Percentiles rank a stretch among this genome's conserved stretches.
phyloP scores from a whole-genome alignment of 1,139 yeast genomes.

The Taiozyma sp. region DNA sequence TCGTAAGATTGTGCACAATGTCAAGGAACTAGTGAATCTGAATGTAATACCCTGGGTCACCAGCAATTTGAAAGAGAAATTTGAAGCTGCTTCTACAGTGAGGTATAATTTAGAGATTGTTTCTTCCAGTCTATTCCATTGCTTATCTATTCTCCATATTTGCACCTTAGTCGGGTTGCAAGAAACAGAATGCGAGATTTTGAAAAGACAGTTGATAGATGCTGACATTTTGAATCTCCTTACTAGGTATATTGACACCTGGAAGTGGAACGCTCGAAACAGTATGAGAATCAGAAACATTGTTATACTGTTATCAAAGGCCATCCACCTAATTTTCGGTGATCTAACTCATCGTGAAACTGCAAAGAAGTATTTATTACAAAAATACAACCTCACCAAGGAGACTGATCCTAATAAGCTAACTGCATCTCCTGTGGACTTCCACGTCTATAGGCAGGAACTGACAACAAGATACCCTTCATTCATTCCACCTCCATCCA shows the following conservation, averaged over 20 bases:
- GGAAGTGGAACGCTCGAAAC: slow-evolving; percentile 54
- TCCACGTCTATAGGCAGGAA: slow-evolving; percentile 74
- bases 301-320: slow-evolving; percentile 52
- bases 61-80: slow-evolving; percentile 3
- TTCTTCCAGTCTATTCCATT: slow-evolving; percentile 30
- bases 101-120: slow-evolving; percentile 3
- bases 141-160: slow-evolving; percentile 54
- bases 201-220: slow-evolving; percentile 23
- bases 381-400: slow-evolving; percentile 38
- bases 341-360: slow-evolving; percentile 36
- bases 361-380: slow-evolving; percentile 47
- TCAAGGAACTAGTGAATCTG: slow-evolving; percentile 5
- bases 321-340: slow-evolving; percentile 65
- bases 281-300: slow-evolving; percentile 48
- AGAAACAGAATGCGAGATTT: slow-evolving; percentile 13
- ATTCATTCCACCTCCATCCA: slow-evolving; percentile 44
- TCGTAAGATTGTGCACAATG: slow-evolving; percentile 28
- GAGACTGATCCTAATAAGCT: slow-evolving; percentile 28
- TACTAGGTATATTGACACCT: slow-evolving; percentile 51
- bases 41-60: slow-evolving; percentile 6
- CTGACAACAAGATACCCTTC: slow-evolving; percentile 72
- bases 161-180: slow-evolving; percentile 29
- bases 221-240: slow-evolving; percentile 40
- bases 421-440: slow-evolving; percentile 73
- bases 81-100: slow-evolving; percentile 2